Conservation (phyloP, 2,329 filamentous ascomycete genomes). For the Metarhizium rileyi region DNA sequence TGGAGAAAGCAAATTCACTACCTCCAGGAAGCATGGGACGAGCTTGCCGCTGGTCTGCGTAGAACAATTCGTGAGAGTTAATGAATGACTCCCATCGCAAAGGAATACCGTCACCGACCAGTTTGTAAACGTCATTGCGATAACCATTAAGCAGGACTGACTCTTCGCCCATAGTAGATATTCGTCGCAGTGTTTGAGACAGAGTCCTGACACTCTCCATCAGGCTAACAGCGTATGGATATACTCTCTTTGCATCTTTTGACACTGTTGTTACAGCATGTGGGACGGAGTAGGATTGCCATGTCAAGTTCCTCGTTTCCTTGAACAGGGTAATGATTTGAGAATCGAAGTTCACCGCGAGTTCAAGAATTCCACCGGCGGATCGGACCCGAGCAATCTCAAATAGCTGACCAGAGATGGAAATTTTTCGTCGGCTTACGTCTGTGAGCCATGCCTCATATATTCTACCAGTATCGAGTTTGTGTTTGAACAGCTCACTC, state of each 20-base stretch:
- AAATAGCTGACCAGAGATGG: slow-evolving; percentile 87
- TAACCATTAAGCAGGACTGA: slow-evolving; percentile 83
- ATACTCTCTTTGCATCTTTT: slow-evolving; percentile 97
- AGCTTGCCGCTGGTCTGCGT: slow-evolving; percentile 38
- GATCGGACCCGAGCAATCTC: slow-evolving; percentile 80
- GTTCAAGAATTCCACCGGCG: slow-evolving; percentile 79
- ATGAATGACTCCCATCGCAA: slow-evolving; percentile 97
- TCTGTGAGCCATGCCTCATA: slow-evolving; percentile 94
- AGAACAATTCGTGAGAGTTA: slow-evolving; percentile 84
- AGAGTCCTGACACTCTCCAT: slow-evolving; percentile 98
- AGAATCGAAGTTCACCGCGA: slow-evolving; percentile 91
- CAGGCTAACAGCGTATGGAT: slow-evolving; percentile 92
- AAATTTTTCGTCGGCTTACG: slow-evolving; percentile 78
- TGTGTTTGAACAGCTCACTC: slow-evolving; percentile 89
- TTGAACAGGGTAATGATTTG: slow-evolving; percentile 98
- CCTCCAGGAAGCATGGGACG: slow-evolving; percentile 32
- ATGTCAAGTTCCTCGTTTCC: slow-evolving; percentile 89
- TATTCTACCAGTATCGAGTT: slow-evolving; percentile 86
- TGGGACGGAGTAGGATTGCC: slow-evolving; percentile 90
- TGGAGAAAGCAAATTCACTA: slow-evolving; percentile 33
- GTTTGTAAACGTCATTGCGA: slow-evolving; percentile 75
- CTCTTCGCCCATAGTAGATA: slow-evolving; percentile 78
- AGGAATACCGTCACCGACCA: slow-evolving; percentile 80
- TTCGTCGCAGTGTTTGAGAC: slow-evolving; percentile 76
- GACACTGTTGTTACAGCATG: slow-evolving; percentile 92